phyloP scores from a whole-genome alignment of 106 monocot species.

The Narthecium ossifragum region DNA sequence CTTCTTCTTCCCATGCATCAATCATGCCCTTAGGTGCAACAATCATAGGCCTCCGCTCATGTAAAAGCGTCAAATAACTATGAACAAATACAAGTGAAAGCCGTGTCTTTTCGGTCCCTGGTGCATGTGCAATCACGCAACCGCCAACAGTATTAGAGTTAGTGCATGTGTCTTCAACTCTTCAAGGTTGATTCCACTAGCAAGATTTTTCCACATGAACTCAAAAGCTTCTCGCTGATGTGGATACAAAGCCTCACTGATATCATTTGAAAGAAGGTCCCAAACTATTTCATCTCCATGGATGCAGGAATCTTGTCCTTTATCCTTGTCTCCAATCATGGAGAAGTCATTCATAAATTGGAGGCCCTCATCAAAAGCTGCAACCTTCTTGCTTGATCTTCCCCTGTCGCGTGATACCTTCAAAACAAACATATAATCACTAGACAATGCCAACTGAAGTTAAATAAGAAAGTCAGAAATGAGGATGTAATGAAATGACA shows the following conservation, averaged over 20 bases:
- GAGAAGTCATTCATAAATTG: constrained; percentile 18
- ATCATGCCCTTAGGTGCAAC: constrained; percentile 57
- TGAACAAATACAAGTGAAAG: constrained; percentile 63
- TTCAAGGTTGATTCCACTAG: constrained; percentile 29
- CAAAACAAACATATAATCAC: too few species aligned
- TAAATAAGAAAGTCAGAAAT: too few species aligned
- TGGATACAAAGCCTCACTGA: constrained; percentile 26
- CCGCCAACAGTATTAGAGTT: constrained; percentile 19
- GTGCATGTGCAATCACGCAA: constrained; percentile 79
- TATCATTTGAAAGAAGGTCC: constrained; percentile 56
- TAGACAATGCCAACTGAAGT: constrained; percentile 5
- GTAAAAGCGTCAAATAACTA: constrained; percentile 48
- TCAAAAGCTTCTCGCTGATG: constrained; percentile 83
- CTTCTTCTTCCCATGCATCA: constrained; percentile 60
- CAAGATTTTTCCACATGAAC: constrained; percentile 49
- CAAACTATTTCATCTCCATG: constrained; percentile 48
- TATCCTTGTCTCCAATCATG: constrained; percentile 1
- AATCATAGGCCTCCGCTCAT: constrained; percentile 53
- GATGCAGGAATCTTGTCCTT: neutral
- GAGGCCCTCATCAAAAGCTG: too few species aligned
- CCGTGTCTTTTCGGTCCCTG: constrained; percentile 81
- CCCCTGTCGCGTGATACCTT: too few species aligned
- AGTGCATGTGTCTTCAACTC: constrained; percentile 10
- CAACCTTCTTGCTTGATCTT: too few species aligned
- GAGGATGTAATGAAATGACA: too few species aligned